phyloP scores from a whole-genome alignment of 2,329 filamentous ascomycete genomes.

The Hypoxylon sp. region DNA sequence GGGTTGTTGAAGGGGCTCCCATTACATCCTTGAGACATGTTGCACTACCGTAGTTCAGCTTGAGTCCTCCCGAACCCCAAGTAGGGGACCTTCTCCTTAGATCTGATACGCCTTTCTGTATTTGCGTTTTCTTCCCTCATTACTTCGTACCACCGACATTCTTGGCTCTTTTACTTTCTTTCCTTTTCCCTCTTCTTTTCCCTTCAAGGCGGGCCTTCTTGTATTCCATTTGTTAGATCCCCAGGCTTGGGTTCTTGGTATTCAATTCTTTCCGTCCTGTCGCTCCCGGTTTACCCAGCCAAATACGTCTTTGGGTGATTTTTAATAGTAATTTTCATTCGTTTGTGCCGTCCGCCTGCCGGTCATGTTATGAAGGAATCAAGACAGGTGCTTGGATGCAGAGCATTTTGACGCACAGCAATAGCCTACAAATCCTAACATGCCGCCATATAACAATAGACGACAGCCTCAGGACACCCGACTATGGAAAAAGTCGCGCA shows the following conservation, averaged over 20 bases:
- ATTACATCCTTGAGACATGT: conserved; percentile 46
- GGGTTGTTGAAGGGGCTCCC: conserved; percentile 38
- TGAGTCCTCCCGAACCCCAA: conserved; percentile 39
- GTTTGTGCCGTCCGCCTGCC: conserved; percentile 29
- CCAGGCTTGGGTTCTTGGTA: conserved; percentile 46
- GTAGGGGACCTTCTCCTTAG: conserved; percentile 37
- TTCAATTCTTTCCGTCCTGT: conserved; percentile 41
- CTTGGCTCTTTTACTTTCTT: conserved; percentile 38
- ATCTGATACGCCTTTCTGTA: conserved; percentile 44
- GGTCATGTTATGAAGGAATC: conserved; percentile 49
- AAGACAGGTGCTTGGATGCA: conserved; percentile 45
- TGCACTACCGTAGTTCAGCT: conserved; percentile 38
- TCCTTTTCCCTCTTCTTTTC: conserved; percentile 40
- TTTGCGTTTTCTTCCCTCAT: conserved; percentile 41
- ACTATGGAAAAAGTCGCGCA: conserved; percentile 37
- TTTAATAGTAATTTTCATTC: conserved; percentile 36
- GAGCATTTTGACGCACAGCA: conserved; percentile 47
- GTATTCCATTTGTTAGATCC: conserved; percentile 47
- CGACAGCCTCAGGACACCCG: conserved; percentile 38
- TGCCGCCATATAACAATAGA: conserved; percentile 47
- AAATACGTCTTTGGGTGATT: conserved; percentile 22
- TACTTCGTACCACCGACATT: conserved; percentile 40
- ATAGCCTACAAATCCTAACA: conserved; percentile 40
- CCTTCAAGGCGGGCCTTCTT: conserved; percentile 52
- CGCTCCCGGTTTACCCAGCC: conserved; percentile 37